phyloP scores from a whole-genome alignment of 176 grass and related monocot genomes.

The Oryza brachyantha region DNA sequence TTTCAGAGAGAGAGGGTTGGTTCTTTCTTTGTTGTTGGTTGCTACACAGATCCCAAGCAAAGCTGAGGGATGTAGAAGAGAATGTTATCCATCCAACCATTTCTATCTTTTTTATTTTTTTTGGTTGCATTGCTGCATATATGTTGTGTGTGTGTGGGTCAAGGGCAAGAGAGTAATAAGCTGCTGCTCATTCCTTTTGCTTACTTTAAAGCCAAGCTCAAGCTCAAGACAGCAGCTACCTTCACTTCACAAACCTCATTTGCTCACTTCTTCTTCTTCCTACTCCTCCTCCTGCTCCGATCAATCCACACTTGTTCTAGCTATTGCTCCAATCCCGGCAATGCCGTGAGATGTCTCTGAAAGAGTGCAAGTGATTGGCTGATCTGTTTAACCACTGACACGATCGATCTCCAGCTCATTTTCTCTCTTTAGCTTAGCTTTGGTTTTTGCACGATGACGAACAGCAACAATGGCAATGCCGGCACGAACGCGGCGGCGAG shows the following conservation, averaged over 20 bases:
- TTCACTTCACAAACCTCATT: background rate
- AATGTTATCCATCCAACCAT: constrained; percentile 48
- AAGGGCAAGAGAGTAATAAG: constrained; percentile 30
- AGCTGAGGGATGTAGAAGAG: constrained; percentile 33
- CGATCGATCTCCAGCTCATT: background rate
- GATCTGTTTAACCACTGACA: constrained; percentile 11
- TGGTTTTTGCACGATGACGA: constrained; percentile 54
- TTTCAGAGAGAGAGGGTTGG: background rate
- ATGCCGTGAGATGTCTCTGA: constrained; percentile 37
- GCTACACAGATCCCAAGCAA: constrained; percentile 96
- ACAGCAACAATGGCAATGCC: constrained; percentile 41
- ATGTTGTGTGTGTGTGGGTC: constrained; percentile 35
- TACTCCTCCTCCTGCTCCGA: background rate
- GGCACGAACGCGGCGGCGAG: constrained; percentile 41
- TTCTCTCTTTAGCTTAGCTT: background rate
- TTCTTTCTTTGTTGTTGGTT: constrained; percentile 32
- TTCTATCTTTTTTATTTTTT: background rate
- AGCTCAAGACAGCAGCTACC: too few species aligned
- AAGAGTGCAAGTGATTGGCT: constrained; percentile 25
- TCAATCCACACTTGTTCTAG: background rate
- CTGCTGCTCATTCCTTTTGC: constrained; percentile 86
- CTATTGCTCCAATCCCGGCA: constrained; percentile 37
- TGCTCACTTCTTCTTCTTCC: constrained; percentile 17
- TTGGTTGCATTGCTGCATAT: constrained; percentile 6
- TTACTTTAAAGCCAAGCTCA: constrained; percentile 75